These are phyloP conservation scores for Scutellaria galericulata DNA, from an alignment of 257 asterid genomes.

Conservation along the genomic window DNA sequence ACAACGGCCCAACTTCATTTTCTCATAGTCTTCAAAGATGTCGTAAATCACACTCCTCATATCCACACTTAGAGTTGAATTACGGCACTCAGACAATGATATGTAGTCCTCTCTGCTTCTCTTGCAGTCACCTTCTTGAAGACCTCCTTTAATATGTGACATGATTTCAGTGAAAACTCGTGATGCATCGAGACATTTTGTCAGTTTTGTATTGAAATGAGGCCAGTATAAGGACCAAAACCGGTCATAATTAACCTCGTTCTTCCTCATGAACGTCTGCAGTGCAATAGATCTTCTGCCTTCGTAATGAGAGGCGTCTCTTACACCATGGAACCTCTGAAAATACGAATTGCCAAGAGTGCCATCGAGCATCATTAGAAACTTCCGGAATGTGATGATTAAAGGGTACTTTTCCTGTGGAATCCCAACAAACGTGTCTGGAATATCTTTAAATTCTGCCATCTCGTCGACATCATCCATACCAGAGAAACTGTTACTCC, in stretches of 20 bases:
- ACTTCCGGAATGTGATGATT: constrained; percentile 69
- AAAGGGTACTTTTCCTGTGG: constrained; percentile 57
- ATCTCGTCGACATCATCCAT: constrained; percentile 58
- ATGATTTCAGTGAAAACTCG: constrained; percentile 65
- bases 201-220: constrained; percentile 49
- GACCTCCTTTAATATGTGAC: constrained; percentile 71
- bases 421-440: constrained; percentile 57
- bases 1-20: constrained; percentile 53
- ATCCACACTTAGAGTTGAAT: constrained; percentile 49
- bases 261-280: constrained; percentile 51
- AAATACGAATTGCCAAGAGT: constrained; percentile 60
- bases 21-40: constrained; percentile 64
- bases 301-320: constrained; percentile 32
- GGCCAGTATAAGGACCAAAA: constrained; percentile 66
- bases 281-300: constrained; percentile 49
- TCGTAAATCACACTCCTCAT: constrained; percentile 50
- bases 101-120: constrained; percentile 46
- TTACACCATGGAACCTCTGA: constrained; percentile 48
- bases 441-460: constrained; percentile 56
- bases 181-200: constrained; percentile 56
- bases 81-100: constrained; percentile 47
- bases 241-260: constrained; percentile 63
- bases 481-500: constrained; percentile 35
- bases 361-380: constrained; percentile 78
- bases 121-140: constrained; percentile 45